These are phyloP conservation scores for Cystobasidiaceae sp. DNA, from an alignment of 1,284 basidiomycete species.

Conservation along the genomic window DNA sequence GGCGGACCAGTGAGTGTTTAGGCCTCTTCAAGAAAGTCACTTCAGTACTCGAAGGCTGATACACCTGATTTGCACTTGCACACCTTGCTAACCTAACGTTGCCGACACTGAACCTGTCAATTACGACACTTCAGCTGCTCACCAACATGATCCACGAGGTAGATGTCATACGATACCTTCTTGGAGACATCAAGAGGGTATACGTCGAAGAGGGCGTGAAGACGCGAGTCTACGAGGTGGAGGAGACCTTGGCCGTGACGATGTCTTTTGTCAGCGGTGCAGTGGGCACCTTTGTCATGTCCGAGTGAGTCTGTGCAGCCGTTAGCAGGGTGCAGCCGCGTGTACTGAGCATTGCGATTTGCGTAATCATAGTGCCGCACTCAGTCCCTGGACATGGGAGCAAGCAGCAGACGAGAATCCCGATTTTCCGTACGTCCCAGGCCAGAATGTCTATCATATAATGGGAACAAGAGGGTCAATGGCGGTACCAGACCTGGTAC, in stretches of 20 bases:
- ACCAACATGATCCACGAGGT: constrained; percentile 32
- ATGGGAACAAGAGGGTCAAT: constrained; percentile 35
- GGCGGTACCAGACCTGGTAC: constrained; percentile 33
- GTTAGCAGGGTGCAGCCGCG: constrained; percentile 32
- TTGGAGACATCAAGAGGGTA: constrained; percentile 37
- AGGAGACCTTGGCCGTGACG: constrained; percentile 38
- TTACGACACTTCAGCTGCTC: neutral
- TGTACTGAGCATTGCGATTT: constrained; percentile 18
- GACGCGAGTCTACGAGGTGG: constrained; percentile 34
- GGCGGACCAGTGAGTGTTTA: constrained; percentile 33
- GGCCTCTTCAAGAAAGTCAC: neutral
- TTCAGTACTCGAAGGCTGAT: neutral
- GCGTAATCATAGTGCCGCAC: constrained; percentile 22
- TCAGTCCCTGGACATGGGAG: constrained; percentile 37
- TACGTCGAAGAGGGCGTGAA: constrained; percentile 33
- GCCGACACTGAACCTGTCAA: neutral
- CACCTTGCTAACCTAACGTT: neutral
- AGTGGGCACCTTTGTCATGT: constrained; percentile 39
- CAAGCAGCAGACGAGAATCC: constrained; percentile 40
- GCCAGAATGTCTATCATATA: constrained; percentile 36
- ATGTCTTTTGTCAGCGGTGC: constrained; percentile 34
- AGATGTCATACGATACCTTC: constrained; percentile 35
- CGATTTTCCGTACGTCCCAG: constrained; percentile 19
- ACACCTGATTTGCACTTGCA: constrained; percentile 9
- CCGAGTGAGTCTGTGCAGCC: constrained; percentile 29